These are phyloP conservation scores for Spirogloea muscicola DNA, from an alignment of 139 green algal genomes.

Conservation along the genomic window DNA sequence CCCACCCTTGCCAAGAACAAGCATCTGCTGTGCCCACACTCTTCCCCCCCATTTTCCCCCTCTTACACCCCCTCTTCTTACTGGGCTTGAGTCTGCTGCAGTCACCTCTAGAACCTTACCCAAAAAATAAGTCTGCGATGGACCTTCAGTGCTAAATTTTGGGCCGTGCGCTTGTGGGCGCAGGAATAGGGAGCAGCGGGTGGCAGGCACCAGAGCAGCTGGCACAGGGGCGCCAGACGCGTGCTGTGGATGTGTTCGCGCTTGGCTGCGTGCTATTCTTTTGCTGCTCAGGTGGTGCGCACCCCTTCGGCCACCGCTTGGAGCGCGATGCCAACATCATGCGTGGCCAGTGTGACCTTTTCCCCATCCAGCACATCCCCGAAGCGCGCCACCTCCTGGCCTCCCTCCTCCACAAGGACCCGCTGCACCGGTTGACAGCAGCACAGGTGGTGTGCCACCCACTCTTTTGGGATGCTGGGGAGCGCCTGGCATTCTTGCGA, in stretches of 20 bases:
- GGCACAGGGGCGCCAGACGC: constrained; percentile 61
- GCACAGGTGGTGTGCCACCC: constrained; percentile 74
- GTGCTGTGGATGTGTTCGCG: constrained; percentile 88
- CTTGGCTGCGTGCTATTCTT: constrained; percentile 90
- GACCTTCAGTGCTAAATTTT: no score
- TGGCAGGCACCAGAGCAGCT: constrained; percentile 98
- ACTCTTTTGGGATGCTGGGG: constrained; percentile 78
- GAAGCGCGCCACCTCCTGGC: constrained; percentile 72
- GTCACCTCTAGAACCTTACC: no score
- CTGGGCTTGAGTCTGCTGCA: no score
- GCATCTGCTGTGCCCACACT: no score
- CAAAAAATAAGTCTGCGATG: no score
- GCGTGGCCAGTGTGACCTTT: constrained; percentile 31
- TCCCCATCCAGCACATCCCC: constrained; percentile 48
- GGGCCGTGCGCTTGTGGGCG: no score
- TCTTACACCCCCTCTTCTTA: no score
- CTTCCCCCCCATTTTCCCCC: no score
- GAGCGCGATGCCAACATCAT: constrained; percentile 89
- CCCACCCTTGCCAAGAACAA: not conserved
- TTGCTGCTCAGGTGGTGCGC: constrained; percentile 72
- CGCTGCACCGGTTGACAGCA: constrained; percentile 65
- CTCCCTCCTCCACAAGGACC: constrained; percentile 66
- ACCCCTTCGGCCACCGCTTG: constrained; percentile 85
- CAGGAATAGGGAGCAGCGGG: constrained; percentile 70
- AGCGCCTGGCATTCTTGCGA: constrained; percentile 84